These are phyloP conservation scores for Naematelia aurantialba DNA, from an alignment of 768 basidiomycete species.

Conservation along the genomic window DNA sequence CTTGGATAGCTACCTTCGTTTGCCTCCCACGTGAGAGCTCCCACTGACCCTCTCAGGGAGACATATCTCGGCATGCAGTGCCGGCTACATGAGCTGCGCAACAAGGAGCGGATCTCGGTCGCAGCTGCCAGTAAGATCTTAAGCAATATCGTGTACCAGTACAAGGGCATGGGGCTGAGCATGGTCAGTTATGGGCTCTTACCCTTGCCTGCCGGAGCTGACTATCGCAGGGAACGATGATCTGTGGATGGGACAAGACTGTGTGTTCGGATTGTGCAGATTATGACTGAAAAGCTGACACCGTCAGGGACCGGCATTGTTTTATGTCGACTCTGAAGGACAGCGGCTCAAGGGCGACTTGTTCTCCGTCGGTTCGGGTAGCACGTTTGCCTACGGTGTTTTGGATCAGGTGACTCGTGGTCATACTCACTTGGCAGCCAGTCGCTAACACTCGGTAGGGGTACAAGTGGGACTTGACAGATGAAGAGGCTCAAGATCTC, in stretches of 20 bases:
- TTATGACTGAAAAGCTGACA: neutral
- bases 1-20: neutral
- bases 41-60: conserved; percentile 67
- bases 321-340: conserved; percentile 97
- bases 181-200: conserved; percentile 64
- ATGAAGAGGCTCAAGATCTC: conserved; percentile 90
- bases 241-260: conserved; percentile 99
- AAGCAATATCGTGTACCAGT: conserved; percentile 92
- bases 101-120: conserved; percentile 92
- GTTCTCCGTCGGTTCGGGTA: conserved; percentile 98
- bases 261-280: conserved; percentile 53
- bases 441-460: conserved; percentile 27
- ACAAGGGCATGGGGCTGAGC: conserved; percentile 98
- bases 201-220: conserved; percentile 4
- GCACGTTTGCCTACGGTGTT: conserved; percentile 98
- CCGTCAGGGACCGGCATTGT: conserved; percentile 79
- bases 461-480: conserved; percentile 77
- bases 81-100: conserved; percentile 90
- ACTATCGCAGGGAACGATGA: conserved; percentile 83
- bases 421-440: too few species aligned
- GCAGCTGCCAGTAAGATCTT: conserved; percentile 99
- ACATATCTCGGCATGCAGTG: conserved; percentile 98
- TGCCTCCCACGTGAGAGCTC: neutral
- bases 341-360: conserved; percentile 90
- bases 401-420: conserved; percentile 83